Conservation (phyloP, 2,329 filamentous ascomycete species). For the Ceratocystis smalleyi region DNA sequence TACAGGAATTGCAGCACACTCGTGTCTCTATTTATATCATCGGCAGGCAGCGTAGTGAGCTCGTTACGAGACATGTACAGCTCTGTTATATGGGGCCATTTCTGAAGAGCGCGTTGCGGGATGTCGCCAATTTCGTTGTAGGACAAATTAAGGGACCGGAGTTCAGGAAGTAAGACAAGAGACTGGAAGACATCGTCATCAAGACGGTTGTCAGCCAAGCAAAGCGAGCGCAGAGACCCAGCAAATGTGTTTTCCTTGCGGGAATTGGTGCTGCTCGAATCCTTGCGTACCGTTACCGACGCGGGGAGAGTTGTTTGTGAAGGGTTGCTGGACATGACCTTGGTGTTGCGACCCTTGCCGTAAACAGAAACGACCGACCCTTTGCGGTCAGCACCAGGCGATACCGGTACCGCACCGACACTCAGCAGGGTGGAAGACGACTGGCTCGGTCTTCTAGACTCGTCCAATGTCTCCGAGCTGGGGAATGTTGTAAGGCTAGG, state of each 20-base stretch:
- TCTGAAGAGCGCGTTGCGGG: slow-evolving; percentile 71
- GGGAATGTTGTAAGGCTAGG: slow-evolving; percentile 41
- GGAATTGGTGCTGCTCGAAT: slow-evolving; percentile 63
- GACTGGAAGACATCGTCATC: slow-evolving; percentile 94
- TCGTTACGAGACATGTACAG: slow-evolving; percentile 93
- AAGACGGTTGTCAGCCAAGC: slow-evolving; percentile 82
- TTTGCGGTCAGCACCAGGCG: slow-evolving; percentile 50
- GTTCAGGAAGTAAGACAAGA: slow-evolving; percentile 62
- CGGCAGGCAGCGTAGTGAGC: slow-evolving; percentile 74
- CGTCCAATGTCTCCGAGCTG: slow-evolving; percentile 57
- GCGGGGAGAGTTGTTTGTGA: slow-evolving; percentile 30
- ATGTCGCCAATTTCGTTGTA: slow-evolving; percentile 86
- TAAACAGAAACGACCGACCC: slow-evolving; percentile 70
- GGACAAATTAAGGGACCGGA: slow-evolving; percentile 79
- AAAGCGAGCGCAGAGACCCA: slow-evolving; percentile 66
- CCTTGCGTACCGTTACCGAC: slow-evolving; percentile 54
- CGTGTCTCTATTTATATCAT: slow-evolving; percentile 38
- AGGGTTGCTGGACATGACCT: slow-evolving; percentile 53
- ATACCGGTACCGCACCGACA: slow-evolving; percentile 56
- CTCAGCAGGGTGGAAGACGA: slow-evolving; percentile 61
- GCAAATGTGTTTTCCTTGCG: slow-evolving; percentile 76
- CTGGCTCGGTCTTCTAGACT: slow-evolving; percentile 62
- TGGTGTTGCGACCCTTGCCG: slow-evolving; percentile 70
- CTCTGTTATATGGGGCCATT: slow-evolving; percentile 80
- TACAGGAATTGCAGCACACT: slow-evolving; percentile 78